Evolutionary conservation across 208 protist genomes (phyloP), one percentile per base, ranked within the genome.

Genomic region (Phytomonas sp.): DNA sequence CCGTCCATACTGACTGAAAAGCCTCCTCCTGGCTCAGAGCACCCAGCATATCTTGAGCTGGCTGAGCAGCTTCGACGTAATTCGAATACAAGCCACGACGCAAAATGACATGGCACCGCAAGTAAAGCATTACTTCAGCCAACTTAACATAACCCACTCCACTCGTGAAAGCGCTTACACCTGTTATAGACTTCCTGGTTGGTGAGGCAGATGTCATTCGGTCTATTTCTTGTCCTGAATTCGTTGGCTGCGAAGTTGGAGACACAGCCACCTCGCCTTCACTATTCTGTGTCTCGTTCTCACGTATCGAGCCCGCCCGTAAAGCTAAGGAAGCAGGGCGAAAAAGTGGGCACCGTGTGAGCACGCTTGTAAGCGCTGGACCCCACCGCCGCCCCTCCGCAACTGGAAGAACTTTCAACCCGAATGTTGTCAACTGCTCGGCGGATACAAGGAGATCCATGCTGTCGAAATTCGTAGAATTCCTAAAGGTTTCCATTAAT

Each of bases 21-120:
- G 40, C 20, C 40, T 20, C 40, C 2, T 51, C 40, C 40, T 51
- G 40, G 40, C 9, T 51, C 9, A 20, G 20, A 17, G 40, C 13
- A 23, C 40, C 40, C 40, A 23, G 40, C 40, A 15, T 2, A 51
- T 2, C 40, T 51, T 51, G 40, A 51, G 40, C 40, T 17, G 40
- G 40, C 13, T 51, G 40, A 17, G 13, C 13, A 17, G 40, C 40
- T 17, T 51, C 40, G 13, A 51, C 40, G 13, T 51, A 4, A 6
- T 51, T 51, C 20, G 40, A 63, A 66, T 72, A 79, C 23, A 70
- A 74, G 23, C 83, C 86, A 20, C 81, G 78, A 20, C 86, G 83
- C 32, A 88, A 62, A 62, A 87, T 28, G 28, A 81, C 33, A 43
- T 81, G 26, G 5, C 23, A 34, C 23, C 87, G 79, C 1, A 92